Percentiles rank a stretch among this genome's conserved stretches.
Conservation (phyloP, 257 asterid genomes). For the Solanum appendiculatum region DNA sequence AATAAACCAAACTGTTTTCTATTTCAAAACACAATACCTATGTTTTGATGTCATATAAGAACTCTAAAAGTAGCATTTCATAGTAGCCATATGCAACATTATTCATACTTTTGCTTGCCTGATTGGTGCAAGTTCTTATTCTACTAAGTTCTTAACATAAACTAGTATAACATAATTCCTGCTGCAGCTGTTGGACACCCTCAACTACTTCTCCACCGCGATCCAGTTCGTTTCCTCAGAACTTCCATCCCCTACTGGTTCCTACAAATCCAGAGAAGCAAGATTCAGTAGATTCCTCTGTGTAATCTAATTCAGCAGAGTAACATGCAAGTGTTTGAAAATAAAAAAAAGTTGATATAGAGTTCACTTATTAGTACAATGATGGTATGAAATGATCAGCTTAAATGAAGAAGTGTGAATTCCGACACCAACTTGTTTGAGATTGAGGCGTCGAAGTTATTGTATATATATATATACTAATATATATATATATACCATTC, state of each 20-base stretch:
- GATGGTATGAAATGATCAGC: neutral
- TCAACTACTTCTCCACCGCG: neutral
- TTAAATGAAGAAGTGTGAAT: neutral
- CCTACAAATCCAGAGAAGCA: conserved; percentile 12
- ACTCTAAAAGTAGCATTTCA: neutral
- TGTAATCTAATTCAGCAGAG: neutral
- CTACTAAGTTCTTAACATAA: neutral
- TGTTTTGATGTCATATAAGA: neutral
- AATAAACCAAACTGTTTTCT: neutral
- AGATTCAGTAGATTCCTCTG: neutral
- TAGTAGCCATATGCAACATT: neutral
- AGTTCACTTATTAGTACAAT: neutral
- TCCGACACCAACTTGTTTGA: neutral
- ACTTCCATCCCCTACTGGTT: neutral
- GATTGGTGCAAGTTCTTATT: neutral
- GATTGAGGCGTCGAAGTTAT: neutral
- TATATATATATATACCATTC: neutral
- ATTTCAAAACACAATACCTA: neutral
- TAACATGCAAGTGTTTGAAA: neutral
- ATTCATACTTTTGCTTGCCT: neutral
- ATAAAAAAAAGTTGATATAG: neutral
- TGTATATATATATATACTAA: too few species aligned
- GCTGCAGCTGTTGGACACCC: neutral
- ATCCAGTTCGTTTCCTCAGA: neutral
- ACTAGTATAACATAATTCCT: neutral